Base-by-base conservation (phyloP, 2,329 filamentous ascomycete genomes). In the Corniculantispora saksenae region DNA sequence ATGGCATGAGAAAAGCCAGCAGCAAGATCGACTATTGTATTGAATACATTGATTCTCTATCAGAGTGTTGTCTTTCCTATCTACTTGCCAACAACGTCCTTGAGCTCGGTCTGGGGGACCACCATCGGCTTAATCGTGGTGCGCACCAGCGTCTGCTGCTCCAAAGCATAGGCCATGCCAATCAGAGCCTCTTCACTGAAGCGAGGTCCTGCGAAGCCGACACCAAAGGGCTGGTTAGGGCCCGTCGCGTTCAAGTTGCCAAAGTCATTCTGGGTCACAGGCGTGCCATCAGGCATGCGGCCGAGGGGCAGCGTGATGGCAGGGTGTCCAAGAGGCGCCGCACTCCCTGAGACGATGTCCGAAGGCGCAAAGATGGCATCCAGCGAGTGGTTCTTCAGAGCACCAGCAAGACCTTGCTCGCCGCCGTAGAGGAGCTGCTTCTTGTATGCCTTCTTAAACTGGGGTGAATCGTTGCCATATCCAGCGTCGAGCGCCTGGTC, bases 161-260 rank as follows among this genome's bases (percentile, higher is more conserved):
- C 89, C 74, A 86, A 91, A 2, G 87, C 88, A 78, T 89, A 91
- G 9, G 88, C 89, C 72, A 87, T 82, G 1, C 85, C 85, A 65
- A 91, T 85, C 66, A 91, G 71, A 19, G 75, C 80, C 66, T 83
- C 84, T 73, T 91, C 89, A 43, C 80, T 83, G 77, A 85, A 91
- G 54, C 80, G 80, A 1, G 73, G 72, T 0, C 88, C 89, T 58
- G 90, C 76, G 70, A 91, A 91, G 15, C 80, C 80, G 25, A 91
- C 74, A 0, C 89, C 89, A 70, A 90, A 89, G 83, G 81, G 81
- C 27, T 87, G 73, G 27, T 85, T 84, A 0, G 88, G 87, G 1
- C 78, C 87, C 0, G 75, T 77, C 0, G 76, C 75, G 10, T 87
- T 83, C 19, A 90, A 75, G 27, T 82, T 79, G 0, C 84, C 82